These are phyloP conservation scores for Coriaria nepalensis DNA, from an alignment of 306 rosid species.

Conservation along the genomic window DNA sequence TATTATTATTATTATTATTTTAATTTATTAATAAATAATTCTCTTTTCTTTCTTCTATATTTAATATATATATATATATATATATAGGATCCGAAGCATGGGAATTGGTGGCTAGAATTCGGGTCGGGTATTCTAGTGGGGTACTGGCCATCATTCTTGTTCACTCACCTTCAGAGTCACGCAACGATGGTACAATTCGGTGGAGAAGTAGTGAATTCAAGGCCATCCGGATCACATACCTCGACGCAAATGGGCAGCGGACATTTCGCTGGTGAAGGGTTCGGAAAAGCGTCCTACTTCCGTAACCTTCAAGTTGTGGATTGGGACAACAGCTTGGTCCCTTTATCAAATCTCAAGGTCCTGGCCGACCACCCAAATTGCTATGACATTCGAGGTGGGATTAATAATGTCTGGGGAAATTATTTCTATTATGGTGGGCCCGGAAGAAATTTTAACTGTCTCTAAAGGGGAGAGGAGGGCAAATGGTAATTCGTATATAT, in stretches of 20 bases:
- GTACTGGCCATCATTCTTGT: conserved; percentile 12
- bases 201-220: conserved; percentile 13
- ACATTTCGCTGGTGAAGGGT: conserved; percentile 11
- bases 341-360: conserved; percentile 5
- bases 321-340: conserved; percentile 19
- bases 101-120: conserved; percentile 19
- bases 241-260: conserved; percentile 16
- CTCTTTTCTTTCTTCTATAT: not conserved
- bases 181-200: conserved; percentile 20
- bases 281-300: conserved; percentile 13
- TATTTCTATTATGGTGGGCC: conserved; percentile 18
- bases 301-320: conserved; percentile 12
- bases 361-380: conserved; percentile 13
- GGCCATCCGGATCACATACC: conserved; percentile 9
- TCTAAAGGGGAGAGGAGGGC: not conserved
- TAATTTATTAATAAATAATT: no score
- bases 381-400: conserved; percentile 11
- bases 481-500: not conserved
- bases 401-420: conserved; percentile 10
- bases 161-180: conserved; percentile 9
- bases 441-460: conserved; percentile 8
- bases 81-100: conserved; percentile 18
- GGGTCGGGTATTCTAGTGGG: conserved; percentile 15
- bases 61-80: no score
- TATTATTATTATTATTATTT: no score